Evolutionary conservation across 352 stramenopile species (phyloP), one percentile per base, ranked within the genome.

Genomic region (Phytophthora nicotianae): DNA sequence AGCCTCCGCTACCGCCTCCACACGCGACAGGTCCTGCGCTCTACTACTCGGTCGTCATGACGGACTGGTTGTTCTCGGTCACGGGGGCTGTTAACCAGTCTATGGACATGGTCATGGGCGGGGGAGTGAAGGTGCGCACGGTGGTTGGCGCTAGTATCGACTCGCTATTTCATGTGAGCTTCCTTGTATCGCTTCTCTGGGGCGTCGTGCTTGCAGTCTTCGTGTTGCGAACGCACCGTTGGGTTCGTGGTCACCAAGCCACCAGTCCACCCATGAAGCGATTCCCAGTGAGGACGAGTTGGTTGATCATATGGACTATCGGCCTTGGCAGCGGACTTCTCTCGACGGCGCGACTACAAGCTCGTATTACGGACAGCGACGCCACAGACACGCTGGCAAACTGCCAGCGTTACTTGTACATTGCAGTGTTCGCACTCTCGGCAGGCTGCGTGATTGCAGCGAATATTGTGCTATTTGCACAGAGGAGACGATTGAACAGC

Each of bases 41-140:
- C 29, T 88, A 79, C 55, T 81, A 80, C 56, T 80, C 71, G 20
- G 69, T 85, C 37, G 61, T 85, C 7, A 75, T 88, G 50, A 78
- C 76, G 8, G 80, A 89, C 68, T 81, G 73, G 70, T 57, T 86
- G 19, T 83, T 89, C 50, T 71, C 72, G 4, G 65, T 70, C 27
- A 60, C 72, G n/a, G 78, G 78, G 3, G 74, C 83, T 3, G 53
- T 88, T 45, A 81, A 75, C 53, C 71, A 86, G 38, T 77, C 81
- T 4, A 75, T 85, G 58, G 58, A 84, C 45, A 68, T 89, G 55
- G 75, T 81, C 43, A 77, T 86, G 64, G 73, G 75, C 20, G 62
- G 70, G 19, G 42, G 49, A 5, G 61, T 70, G 9, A 76, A 75
- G 46, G 55, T 77, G 9, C 66, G 67, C 16, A 81, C 74, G 32